Evolutionary conservation across 345 rosid species (phyloP), one percentile per base, ranked within the genome.

Genomic region (Limnanthes douglasii): DNA sequence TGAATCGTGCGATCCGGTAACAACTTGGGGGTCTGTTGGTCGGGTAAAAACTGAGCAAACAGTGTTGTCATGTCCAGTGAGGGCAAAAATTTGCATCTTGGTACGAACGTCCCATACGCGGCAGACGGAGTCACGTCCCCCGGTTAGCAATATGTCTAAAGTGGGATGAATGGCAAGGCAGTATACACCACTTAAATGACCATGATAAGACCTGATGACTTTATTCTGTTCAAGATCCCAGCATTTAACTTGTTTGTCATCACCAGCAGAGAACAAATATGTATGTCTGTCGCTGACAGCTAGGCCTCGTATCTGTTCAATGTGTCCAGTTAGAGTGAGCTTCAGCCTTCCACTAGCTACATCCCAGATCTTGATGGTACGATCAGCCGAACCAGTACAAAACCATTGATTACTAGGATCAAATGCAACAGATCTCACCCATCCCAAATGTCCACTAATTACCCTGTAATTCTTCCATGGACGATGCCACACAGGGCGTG

Each of bases 141-240:
- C 99, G 2, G 99, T 92, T 39, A 92, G 73, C 70, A 92, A 59
- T 43, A 85, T 55, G 25, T 92, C 80, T 17, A 85, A 60, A 6
- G 93, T 85, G 36, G 99, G 99, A 67, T 92, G 99, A 50, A 92
- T 71, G 42, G 93, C 99, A 72, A 85, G 64, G 70, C 99, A 92
- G 58, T 92, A 92, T 43, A 92, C 99, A 50, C 94, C 99, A 53
- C 94, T 92, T 32, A 92, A 69, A 65, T 81, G 96, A 31, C 99
- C 96, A 55, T 92, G 99, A 61, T 92, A 92, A 43, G 96, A 92
- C 23, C 99, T 72, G 37, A 92, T 73, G 31, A 67, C 99, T 93
- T 92, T 92, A 51, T 92, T 85, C 59, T 92, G 99, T 50, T 92
- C 99, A 64, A 92, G 99, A 46, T 92, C 99, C 96, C 96, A 92